Evolutionary conservation across 1,284 basidiomycete genomes (phyloP).

Genomic region (Trichosporon sp.): DNA sequence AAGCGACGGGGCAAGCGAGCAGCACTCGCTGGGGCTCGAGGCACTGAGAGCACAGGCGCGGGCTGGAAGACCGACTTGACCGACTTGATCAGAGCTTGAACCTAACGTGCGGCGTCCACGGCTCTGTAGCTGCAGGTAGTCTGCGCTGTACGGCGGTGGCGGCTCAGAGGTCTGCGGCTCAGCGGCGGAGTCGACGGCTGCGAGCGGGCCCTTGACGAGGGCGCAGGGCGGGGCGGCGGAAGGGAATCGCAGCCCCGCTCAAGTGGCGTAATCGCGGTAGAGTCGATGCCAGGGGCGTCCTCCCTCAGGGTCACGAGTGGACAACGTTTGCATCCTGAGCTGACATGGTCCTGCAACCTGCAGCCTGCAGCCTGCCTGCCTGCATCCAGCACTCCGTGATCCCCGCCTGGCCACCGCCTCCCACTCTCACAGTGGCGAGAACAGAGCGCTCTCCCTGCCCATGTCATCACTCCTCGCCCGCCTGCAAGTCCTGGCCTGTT

Average conservation of each 20-base stretch:
- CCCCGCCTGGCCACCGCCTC: no score
- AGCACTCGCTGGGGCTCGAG: no score
- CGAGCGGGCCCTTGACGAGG: background rate
- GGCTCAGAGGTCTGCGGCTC: background rate
- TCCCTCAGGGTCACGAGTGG: background rate
- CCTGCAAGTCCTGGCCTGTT: background rate
- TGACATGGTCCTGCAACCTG: background rate
- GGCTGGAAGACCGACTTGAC: background rate
- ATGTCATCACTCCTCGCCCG: background rate
- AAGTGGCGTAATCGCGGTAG: constrained; percentile 10
- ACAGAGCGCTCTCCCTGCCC: background rate
- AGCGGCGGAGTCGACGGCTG: constrained; percentile 2
- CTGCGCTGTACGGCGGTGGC: no score
- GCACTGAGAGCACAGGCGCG: no score
- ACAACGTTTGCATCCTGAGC: constrained; percentile 19
- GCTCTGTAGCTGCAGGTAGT: no score
- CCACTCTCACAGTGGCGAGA: background rate
- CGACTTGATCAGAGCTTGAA: background rate
- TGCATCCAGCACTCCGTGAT: background rate
- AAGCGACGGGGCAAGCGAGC: background rate
- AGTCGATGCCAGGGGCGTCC: background rate
- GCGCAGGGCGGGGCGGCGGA: background rate
- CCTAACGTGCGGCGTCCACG: background rate
- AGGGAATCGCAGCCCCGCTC: constrained; percentile 9
- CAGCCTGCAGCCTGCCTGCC: no score